phyloP scores from a whole-genome alignment of 1,284 basidiomycete genomes.

The Tranzscheliella williamsii region DNA sequence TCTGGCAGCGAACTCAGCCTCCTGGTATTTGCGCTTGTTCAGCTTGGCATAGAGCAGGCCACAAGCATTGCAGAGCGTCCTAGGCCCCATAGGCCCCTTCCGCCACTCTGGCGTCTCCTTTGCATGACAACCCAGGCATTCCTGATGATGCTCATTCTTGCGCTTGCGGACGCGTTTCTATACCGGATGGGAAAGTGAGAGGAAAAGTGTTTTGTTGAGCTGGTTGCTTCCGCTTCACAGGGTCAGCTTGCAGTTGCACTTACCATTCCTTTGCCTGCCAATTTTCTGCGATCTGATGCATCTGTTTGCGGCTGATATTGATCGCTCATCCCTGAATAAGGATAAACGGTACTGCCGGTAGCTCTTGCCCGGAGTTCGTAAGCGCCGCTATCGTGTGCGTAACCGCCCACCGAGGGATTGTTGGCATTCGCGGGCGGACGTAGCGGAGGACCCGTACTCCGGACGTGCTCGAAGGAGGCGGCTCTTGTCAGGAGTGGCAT shows the following conservation, averaged over 20 bases:
- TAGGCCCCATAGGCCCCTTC: slow-evolving; percentile 56
- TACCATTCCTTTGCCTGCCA: slow-evolving; percentile 37
- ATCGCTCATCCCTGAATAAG: too few species aligned
- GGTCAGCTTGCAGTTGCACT: slow-evolving; percentile 1
- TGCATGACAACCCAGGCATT: slow-evolving; percentile 39
- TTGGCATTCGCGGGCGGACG: too few species aligned
- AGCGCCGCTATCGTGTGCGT: too few species aligned
- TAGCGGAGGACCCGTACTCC: too few species aligned
- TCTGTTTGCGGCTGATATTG: slow-evolving; percentile 30
- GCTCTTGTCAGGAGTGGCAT: slow-evolving; percentile 6
- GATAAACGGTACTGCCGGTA: too few species aligned
- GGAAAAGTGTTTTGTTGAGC: too few species aligned
- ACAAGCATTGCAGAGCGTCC: slow-evolving; percentile 55
- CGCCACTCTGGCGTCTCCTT: slow-evolving; percentile 58
- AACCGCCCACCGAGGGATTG: too few species aligned
- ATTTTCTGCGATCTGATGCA: slow-evolving; percentile 15
- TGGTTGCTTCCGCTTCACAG: neutral
- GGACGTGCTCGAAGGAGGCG: slow-evolving; percentile 18
- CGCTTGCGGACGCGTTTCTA: slow-evolving; percentile 34
- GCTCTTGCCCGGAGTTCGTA: too few species aligned
- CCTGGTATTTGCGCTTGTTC: slow-evolving; percentile 34
- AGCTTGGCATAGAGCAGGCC: slow-evolving; percentile 56
- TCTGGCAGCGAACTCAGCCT: slow-evolving; percentile 28
- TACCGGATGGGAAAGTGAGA: too few species aligned
- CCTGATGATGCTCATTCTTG: slow-evolving; percentile 41